Base-by-base conservation (phyloP, 768 basidiomycete species). In the Gymnopilus dilepis region DNA sequence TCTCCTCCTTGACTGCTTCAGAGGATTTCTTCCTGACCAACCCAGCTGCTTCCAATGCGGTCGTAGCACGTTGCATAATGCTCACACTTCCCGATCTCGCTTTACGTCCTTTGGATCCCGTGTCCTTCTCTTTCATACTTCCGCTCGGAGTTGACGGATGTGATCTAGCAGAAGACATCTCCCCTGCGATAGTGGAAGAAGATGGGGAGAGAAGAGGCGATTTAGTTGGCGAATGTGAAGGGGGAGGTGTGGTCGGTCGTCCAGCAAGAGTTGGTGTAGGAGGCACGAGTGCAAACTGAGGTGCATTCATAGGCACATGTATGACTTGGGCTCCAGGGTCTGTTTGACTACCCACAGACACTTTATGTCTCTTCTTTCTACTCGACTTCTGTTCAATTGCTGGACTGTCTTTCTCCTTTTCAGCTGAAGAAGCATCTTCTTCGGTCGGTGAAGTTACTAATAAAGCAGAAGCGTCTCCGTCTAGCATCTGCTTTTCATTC, bases 51-150 rank as follows among this genome's bases (percentile, higher is more conserved):
- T 94, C 92, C 24, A 95, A 81, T 1, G 91, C 94, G 0, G 94
- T 97, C 2, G 95, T 96, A 0, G 94, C 95, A 24, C 95, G 87
- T 68, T 98, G 96, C 84, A 99, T 92, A 73, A 99, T 97, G 69
- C 90, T 95, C 54, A 99, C 92, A 60, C 95, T 97, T 6, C 94
- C 92, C 2, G 94, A 88, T 15, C 96, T 82, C 24, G 75, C 78
- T 72, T 96, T 95, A 50, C 88, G 81, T 19, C 81, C 80, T 63
- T 85, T 89, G 42, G 77, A 72, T 31, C 80, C 72, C 24, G 80
- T 81, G 57, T 86, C 86, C 68, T 81, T 83, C 55, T 85, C 86
- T 68, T 82, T 88, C 58, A 82, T 59, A 64, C 84, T 86, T 15
- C 87, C 82, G 22, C 82, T 83, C 0, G 93, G 91, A 0, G 91